Evolutionary conservation across 768 basidiomycete species (phyloP).

Genomic region (Amanita rubescens): DNA sequence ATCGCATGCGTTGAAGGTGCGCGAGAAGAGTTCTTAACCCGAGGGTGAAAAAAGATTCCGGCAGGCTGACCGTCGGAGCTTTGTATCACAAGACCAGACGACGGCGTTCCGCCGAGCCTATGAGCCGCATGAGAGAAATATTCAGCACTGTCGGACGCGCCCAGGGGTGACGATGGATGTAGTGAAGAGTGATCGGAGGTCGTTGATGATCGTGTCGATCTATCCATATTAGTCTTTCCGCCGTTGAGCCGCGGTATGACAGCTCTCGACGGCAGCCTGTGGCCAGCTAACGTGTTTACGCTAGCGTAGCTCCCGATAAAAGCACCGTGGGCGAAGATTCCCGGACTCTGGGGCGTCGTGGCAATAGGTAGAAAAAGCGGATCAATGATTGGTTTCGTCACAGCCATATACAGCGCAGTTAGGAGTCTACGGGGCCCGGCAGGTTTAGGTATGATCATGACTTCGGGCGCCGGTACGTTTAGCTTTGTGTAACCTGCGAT

Average conservation of each 20-base stretch:
- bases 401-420: constrained; percentile 86
- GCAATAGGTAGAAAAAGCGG: constrained; percentile 94
- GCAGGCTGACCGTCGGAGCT: constrained; percentile 89
- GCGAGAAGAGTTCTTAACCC: constrained; percentile 30
- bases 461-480: constrained; percentile 59
- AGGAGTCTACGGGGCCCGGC: constrained; percentile 91
- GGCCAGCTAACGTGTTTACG: neutral
- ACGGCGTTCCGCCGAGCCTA: constrained; percentile 66
- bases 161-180: constrained; percentile 63
- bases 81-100: constrained; percentile 85
- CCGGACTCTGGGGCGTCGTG: constrained; percentile 80
- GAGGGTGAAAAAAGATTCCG: constrained; percentile 95
- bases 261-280: neutral
- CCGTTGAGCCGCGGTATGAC: constrained; percentile 1
- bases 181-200: constrained; percentile 28
- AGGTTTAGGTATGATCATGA: constrained; percentile 97
- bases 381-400: constrained; percentile 81
- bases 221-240: constrained; percentile 52
- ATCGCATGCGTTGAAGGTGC: constrained; percentile 30
- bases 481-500: constrained; percentile 40
- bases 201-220: constrained; percentile 49
- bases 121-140: constrained; percentile 69
- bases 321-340: constrained; percentile 33
- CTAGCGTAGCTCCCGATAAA: constrained; percentile 33
- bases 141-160: constrained; percentile 65